Base-by-base conservation (phyloP, 495 filamentous ascomycete species). In the Lasiosphaeria ovina region DNA sequence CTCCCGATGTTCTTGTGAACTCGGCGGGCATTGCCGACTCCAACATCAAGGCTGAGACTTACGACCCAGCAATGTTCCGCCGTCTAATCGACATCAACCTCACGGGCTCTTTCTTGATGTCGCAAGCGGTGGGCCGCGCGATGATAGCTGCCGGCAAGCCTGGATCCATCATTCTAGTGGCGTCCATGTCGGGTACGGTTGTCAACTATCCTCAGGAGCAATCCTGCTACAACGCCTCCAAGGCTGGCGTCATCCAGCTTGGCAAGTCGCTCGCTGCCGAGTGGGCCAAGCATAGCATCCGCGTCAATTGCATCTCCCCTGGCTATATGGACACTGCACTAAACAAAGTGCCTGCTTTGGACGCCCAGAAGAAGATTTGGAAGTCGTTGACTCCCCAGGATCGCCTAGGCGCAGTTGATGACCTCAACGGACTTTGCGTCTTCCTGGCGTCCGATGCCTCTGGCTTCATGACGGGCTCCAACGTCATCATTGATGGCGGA, bases 131-230 rank as follows among this genome's bases (percentile, higher is more conserved):
- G 47, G 88, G 82, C 17, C 80, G 80, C 49, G 71, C 79, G 56
- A 89, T 90, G 86, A 90, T 90, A 67, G 79, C 76, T 6, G 79
- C 80, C 33, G 74, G 75, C 65, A 82, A 84, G 78, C 80, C 87
- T 10, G 89, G 90, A 55, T 86, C 83, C 51, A 88, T 91, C 66
- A 78, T 91, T 65, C 83, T 89, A 55, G 83, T 90, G 52, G 87
- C 87, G 44, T 90, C 87, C 65, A 92, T 92, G 89, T 88, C 86
- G 36, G 89, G 88, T 65, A 79, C 78, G 62, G 85, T 91, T 65
- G 89, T 91, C 76, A 92, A 91, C 82, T 88, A 85, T 68, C 88
- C 89, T 1, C 89, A 91, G 70, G 84, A 89, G 69, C 89, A 91
- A 72, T 85, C 80, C 9, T 87, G 85, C 75, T 92, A 91, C 79